Conservation (phyloP, 2,329 filamentous ascomycete species). For the Arthrobotrys conoides region DNA sequence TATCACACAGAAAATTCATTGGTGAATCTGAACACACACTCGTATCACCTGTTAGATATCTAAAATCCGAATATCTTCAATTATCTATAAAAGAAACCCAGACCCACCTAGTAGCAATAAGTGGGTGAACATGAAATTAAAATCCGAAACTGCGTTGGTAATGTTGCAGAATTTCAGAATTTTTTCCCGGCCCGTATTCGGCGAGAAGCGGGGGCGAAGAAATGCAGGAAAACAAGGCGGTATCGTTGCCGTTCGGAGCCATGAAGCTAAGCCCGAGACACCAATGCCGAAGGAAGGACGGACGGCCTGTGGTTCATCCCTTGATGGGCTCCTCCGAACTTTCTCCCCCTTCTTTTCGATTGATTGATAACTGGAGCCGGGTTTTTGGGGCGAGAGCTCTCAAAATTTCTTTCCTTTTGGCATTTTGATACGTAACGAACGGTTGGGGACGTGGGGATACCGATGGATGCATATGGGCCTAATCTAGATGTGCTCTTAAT, state of each 20-base stretch:
- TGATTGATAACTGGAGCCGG: constrained; percentile 14
- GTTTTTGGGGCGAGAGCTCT: constrained; percentile 23
- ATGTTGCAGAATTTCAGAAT: constrained; percentile 3
- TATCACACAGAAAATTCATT: too few species aligned
- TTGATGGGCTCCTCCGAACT: constrained; percentile 28
- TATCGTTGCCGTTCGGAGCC: constrained; percentile 6
- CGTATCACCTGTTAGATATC: too few species aligned
- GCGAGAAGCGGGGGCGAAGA: background rate
- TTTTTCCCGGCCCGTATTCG: constrained; percentile 25
- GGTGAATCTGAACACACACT: too few species aligned
- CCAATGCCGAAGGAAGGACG: constrained; percentile 19
- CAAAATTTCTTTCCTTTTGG: background rate
- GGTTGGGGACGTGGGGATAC: constrained; percentile 16
- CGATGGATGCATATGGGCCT: background rate
- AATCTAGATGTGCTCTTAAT: background rate
- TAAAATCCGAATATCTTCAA: too few species aligned
- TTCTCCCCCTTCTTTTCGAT: constrained; percentile 7
- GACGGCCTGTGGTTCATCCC: background rate
- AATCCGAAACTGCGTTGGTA: background rate
- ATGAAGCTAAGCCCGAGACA: constrained; percentile 20
- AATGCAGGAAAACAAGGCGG: constrained; percentile 24
- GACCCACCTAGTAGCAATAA: too few species aligned
- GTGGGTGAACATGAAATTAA: too few species aligned
- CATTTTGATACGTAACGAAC: constrained; percentile 21
- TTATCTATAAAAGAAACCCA: too few species aligned